Conservation (phyloP, 805 yeast species). For the Metschnikowia arizonensis region DNA sequence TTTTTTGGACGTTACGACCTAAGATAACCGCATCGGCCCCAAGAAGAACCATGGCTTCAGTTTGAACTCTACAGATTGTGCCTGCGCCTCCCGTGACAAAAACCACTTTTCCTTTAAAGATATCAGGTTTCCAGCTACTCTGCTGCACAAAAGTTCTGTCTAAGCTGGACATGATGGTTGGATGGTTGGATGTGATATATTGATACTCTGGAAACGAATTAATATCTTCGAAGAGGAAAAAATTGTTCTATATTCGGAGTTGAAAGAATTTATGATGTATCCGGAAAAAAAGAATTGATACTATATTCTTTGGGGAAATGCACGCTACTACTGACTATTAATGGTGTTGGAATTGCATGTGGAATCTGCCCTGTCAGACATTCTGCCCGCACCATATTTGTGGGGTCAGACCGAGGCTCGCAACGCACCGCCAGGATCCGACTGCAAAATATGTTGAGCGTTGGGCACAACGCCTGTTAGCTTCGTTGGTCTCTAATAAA, state of each 20-base stretch:
- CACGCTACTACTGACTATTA: not conserved
- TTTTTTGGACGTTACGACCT: conserved; percentile 70
- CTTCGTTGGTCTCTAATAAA: too few relatives aligned
- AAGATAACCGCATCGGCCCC: conserved; percentile 87
- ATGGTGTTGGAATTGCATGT: conserved; percentile 1
- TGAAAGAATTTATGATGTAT: not conserved
- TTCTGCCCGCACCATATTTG: not conserved
- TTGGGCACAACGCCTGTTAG: too few relatives aligned
- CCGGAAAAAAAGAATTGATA: too few relatives aligned
- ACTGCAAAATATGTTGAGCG: not conserved
- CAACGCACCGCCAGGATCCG: not conserved
- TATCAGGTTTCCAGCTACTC: conserved; percentile 48
- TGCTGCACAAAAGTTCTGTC: conserved; percentile 28
- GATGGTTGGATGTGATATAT: too few relatives aligned
- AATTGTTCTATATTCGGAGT: not conserved
- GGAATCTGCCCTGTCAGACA: not conserved
- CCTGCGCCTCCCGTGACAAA: conserved; percentile 97
- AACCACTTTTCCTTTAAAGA: conserved; percentile 80
- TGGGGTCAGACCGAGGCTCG: conserved; percentile 6
- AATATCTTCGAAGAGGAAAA: not conserved
- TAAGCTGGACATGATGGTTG: conserved; percentile 25
- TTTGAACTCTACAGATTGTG: conserved; percentile 87
- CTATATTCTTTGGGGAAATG: not conserved
- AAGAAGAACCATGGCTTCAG: conserved; percentile 73
- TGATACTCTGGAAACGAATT: too few relatives aligned